Percentiles rank a stretch among this genome's conserved stretches.
Conservation (phyloP, 352 stramenopile species). For the Phytopythium montanum region DNA sequence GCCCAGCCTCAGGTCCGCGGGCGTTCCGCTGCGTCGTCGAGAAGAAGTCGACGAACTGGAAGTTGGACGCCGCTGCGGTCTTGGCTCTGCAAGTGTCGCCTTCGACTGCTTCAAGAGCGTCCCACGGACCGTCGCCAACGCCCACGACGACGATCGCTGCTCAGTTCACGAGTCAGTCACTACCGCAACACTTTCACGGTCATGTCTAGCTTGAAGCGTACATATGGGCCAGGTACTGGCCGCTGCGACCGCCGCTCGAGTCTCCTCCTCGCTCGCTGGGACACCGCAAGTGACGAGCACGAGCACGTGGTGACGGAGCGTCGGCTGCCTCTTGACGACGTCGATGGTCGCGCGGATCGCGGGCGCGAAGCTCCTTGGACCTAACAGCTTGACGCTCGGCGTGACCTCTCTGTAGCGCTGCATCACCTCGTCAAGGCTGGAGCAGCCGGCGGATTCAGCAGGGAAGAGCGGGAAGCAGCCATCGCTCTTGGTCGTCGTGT, state of each 20-base stretch:
- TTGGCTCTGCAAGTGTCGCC: slow-evolving; percentile 61
- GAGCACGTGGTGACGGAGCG: slow-evolving; percentile 65
- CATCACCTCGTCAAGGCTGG: slow-evolving; percentile 51
- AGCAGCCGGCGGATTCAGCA: slow-evolving; percentile 25
- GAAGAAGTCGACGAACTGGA: slow-evolving; percentile 86
- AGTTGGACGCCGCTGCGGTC: slow-evolving; percentile 32
- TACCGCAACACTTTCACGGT: not conserved
- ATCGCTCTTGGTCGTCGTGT: slow-evolving; percentile 23
- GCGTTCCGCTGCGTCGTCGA: slow-evolving; percentile 43
- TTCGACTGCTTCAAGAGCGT: slow-evolving; percentile 80
- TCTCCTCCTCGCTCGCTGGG: slow-evolving; percentile 58
- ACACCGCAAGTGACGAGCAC: slow-evolving; percentile 79
- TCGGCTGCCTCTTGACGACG: slow-evolving; percentile 28
- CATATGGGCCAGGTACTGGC: slow-evolving; percentile 78
- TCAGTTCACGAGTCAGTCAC: too few relatives aligned
- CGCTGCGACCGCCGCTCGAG: slow-evolving; percentile 56
- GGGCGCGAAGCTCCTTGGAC: slow-evolving; percentile 60
- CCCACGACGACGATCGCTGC: slow-evolving; percentile 68
- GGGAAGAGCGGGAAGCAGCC: slow-evolving; percentile 50
- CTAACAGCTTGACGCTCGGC: slow-evolving; percentile 56
- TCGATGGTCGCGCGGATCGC: slow-evolving; percentile 69
- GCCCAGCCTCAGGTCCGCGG: slow-evolving; percentile 33
- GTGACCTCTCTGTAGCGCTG: slow-evolving; percentile 61
- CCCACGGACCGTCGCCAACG: slow-evolving; percentile 79
- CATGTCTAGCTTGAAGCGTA: slow-evolving; percentile 17